Evolutionary conservation across 768 basidiomycete species (phyloP).

Genomic region (Mycena epipterygia): DNA sequence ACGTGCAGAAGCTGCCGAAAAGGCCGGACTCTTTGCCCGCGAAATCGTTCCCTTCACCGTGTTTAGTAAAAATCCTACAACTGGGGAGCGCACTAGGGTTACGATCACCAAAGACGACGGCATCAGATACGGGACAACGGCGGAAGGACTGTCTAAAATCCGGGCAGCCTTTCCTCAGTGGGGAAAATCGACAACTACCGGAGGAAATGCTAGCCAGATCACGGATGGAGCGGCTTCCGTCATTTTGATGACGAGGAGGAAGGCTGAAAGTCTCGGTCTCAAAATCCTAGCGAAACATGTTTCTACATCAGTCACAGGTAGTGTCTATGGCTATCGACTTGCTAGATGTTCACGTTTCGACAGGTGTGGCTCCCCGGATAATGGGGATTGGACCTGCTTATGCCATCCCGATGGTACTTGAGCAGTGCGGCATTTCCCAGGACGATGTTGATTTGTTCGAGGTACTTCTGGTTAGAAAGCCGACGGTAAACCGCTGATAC

Average conservation of each 20-base stretch:
- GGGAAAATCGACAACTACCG: conserved; percentile 80
- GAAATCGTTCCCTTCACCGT: conserved; percentile 87
- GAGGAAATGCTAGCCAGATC: conserved; percentile 89
- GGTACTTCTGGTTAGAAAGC: conserved; percentile 51
- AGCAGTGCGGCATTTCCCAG: conserved; percentile 72
- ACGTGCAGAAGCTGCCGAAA: conserved; percentile 82
- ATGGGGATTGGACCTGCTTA: conserved; percentile 91
- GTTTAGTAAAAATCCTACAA: conserved; percentile 67
- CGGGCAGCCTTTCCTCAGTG: conserved; percentile 87
- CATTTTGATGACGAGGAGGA: conserved; percentile 83
- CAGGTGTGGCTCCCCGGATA: conserved; percentile 82
- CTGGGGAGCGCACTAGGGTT: conserved; percentile 66
- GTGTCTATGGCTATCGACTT: conserved; percentile 19
- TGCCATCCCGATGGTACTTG: conserved; percentile 86
- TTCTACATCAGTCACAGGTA: conserved; percentile 78
- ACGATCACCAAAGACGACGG: conserved; percentile 81
- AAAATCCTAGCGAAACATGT: conserved; percentile 83
- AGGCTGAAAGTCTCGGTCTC: conserved; percentile 83
- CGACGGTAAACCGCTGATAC: background rate
- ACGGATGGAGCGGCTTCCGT: conserved; percentile 89
- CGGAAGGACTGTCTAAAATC: conserved; percentile 73
- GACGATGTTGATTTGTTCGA: conserved; percentile 87
- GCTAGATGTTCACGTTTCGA: background rate
- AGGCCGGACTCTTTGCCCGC: conserved; percentile 69
- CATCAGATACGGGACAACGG: conserved; percentile 81